phyloP scores from a whole-genome alignment of 495 filamentous ascomycete species.

The Penicillium flavigenum region DNA sequence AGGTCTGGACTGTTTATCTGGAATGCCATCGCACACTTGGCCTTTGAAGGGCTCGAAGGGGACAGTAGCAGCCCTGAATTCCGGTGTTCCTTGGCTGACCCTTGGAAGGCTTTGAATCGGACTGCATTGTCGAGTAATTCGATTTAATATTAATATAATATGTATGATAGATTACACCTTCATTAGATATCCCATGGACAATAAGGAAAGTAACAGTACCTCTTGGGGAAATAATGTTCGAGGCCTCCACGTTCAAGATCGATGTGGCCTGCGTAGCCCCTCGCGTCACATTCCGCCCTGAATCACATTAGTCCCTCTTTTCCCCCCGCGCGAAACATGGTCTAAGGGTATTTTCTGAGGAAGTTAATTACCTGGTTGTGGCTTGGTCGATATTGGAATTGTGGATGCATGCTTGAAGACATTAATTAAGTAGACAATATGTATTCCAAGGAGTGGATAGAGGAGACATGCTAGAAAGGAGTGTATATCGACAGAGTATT shows the following conservation, averaged over 20 bases:
- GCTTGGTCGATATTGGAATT: not conserved
- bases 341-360: not conserved
- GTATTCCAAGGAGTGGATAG: not conserved
- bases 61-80: constrained; percentile 33
- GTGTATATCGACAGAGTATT: constrained; percentile 2
- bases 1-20: constrained; percentile 18
- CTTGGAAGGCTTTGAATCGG: not conserved
- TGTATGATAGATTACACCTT: not conserved
- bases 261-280: not conserved
- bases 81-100: constrained; percentile 19
- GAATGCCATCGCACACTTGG: constrained; percentile 26
- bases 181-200: not conserved
- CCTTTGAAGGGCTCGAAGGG: constrained; percentile 20
- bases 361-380: not conserved
- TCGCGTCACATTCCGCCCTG: constrained; percentile 14
- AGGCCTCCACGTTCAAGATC: not conserved
- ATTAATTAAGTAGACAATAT: not conserved
- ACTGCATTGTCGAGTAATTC: not conserved
- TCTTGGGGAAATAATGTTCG: not conserved
- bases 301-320: constrained; percentile 1
- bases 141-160: not conserved
- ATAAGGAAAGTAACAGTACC: not conserved
- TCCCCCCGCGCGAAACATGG: not conserved
- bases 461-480: not conserved
- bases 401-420: not conserved